These are phyloP conservation scores for Sporothrix luriei DNA, from an alignment of 2,329 filamentous ascomycete species.

Conservation along the genomic window DNA sequence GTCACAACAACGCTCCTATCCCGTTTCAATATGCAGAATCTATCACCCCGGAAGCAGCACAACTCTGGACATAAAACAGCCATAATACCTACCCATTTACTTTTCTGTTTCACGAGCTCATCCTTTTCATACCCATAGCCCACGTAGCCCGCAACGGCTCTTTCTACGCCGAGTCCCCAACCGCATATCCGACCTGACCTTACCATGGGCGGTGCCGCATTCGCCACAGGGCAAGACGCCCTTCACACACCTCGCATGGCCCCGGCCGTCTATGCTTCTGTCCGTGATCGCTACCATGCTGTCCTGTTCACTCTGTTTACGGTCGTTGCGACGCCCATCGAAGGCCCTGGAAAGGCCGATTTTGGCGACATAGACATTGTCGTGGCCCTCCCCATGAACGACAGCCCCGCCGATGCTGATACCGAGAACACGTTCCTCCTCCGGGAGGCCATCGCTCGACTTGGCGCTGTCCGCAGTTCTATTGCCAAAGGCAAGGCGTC, in stretches of 20 bases:
- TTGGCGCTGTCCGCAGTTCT: slow-evolving; percentile 50
- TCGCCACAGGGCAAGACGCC: slow-evolving; percentile 50
- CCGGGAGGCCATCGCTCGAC: slow-evolving; percentile 26
- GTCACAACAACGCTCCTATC: background rate
- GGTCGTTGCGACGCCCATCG: slow-evolving; percentile 62
- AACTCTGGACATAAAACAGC: background rate
- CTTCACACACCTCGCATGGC: slow-evolving; percentile 69
- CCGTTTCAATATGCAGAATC: background rate
- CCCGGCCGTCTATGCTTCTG: slow-evolving; percentile 55
- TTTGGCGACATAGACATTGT: slow-evolving; percentile 76
- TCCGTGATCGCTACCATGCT: slow-evolving; percentile 51
- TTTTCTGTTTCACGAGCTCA: no score
- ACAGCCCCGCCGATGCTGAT: background rate
- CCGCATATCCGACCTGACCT: background rate
- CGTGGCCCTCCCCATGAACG: slow-evolving; percentile 45
- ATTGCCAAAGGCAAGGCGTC: slow-evolving; percentile 43
- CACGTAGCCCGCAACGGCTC: background rate
- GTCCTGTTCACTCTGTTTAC: slow-evolving; percentile 57
- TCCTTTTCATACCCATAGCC: background rate
- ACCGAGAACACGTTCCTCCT: background rate
- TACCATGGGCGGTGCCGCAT: slow-evolving; percentile 68
- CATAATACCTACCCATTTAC: background rate
- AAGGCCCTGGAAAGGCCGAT: slow-evolving; percentile 68
- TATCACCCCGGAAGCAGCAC: background rate
- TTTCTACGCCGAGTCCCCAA: background rate